Evolutionary conservation across 2,329 filamentous ascomycete species (phyloP).

Genomic region (Stagonosporopsis chrysanthemi): DNA sequence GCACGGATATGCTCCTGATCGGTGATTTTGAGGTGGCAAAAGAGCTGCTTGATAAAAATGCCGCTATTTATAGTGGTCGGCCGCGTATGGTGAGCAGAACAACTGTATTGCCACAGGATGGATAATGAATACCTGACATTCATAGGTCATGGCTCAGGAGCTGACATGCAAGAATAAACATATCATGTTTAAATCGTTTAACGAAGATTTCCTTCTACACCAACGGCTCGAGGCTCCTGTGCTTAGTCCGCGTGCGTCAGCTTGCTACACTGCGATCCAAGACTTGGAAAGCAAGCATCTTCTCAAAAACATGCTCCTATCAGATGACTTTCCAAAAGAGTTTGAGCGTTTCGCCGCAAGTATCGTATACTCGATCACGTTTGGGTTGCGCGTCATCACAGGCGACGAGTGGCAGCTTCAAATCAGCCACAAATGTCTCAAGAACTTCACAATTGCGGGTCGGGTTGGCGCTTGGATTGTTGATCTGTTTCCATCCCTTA

Average conservation of each 20-base stretch:
- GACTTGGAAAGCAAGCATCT: slow-evolving; percentile 56
- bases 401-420: slow-evolving; percentile 29
- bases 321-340: slow-evolving; percentile 40
- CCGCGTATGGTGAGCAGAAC: too few relatives aligned
- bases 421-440: slow-evolving; percentile 19
- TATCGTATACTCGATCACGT: slow-evolving; percentile 50
- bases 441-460: slow-evolving; percentile 22
- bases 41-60: too few relatives aligned
- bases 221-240: slow-evolving; percentile 51
- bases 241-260: slow-evolving; percentile 33
- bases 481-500: slow-evolving; percentile 54
- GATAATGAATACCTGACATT: not conserved
- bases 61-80: too few relatives aligned
- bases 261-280: slow-evolving; percentile 50
- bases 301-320: slow-evolving; percentile 48
- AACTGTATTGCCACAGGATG: too few relatives aligned
- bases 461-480: slow-evolving; percentile 51
- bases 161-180: slow-evolving; percentile 53
- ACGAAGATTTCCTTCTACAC: slow-evolving; percentile 48
- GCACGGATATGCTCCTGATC: too few relatives aligned
- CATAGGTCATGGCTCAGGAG: slow-evolving; percentile 56
- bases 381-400: slow-evolving; percentile 46
- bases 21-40: too few relatives aligned
- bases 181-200: slow-evolving; percentile 50
- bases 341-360: slow-evolving; percentile 50